A percentile compares a stretch with the other conserved stretches of the same genome.
Conservation (phyloP, 106 monocot genomes). For the Platanthera zijinensis region DNA sequence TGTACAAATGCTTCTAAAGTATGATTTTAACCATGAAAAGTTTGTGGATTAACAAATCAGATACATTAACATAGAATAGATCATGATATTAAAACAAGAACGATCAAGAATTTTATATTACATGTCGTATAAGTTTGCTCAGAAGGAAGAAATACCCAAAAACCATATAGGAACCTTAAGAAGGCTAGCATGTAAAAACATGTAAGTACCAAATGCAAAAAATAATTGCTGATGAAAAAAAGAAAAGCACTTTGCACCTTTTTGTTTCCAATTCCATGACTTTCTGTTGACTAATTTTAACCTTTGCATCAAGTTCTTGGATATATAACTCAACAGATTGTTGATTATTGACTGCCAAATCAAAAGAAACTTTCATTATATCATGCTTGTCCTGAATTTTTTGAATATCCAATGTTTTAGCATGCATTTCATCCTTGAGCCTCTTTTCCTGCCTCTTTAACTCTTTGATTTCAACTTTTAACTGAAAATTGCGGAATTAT, state of each 20-base stretch:
- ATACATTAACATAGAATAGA: not conserved
- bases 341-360: constrained; percentile 18
- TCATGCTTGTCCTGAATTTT: constrained; percentile 7
- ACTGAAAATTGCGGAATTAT: constrained; percentile 7
- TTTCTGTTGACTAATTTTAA: constrained; percentile 9
- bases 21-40: not conserved
- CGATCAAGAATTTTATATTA: not conserved
- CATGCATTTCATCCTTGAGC: constrained; percentile 8
- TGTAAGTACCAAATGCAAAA: not conserved
- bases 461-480: not conserved
- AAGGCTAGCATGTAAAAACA: not conserved
- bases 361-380: constrained; percentile 8
- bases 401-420: constrained; percentile 12
- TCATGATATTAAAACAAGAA: not conserved
- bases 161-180: not conserved
- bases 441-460: constrained; percentile 14
- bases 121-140: not conserved
- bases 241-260: constrained; percentile 3
- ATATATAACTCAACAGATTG: constrained; percentile 12
- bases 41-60: not conserved
- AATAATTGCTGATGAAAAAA: not conserved
- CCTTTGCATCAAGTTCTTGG: constrained; percentile 15
- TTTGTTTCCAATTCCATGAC: constrained; percentile 16
- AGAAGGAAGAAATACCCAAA: too few relatives aligned
- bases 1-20: not conserved